Conservation (phyloP, 495 filamentous ascomycete species). For the Umbilicaria muhlenbergii region DNA sequence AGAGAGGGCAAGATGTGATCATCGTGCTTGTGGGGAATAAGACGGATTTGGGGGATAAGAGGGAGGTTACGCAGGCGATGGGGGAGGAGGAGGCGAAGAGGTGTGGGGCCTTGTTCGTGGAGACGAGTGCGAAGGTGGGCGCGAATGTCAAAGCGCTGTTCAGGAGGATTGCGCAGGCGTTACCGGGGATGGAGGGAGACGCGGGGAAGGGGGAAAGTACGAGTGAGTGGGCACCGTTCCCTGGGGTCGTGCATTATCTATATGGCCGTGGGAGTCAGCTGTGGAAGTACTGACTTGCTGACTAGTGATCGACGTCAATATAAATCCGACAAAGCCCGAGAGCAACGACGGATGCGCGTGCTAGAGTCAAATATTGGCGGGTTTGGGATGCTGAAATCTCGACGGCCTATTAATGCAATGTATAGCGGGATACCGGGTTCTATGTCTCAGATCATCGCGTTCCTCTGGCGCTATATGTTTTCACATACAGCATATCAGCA, state of each 20-base stretch:
- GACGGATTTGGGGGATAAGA: slow-evolving; percentile 94
- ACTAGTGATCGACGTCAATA: slow-evolving; percentile 89
- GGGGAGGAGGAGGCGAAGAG: slow-evolving; percentile 98
- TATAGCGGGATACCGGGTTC: slow-evolving; percentile 2
- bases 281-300: not conserved
- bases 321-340: slow-evolving; percentile 52
- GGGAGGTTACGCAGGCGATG: slow-evolving; percentile 85
- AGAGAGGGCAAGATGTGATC: slow-evolving; percentile 94
- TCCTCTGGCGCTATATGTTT: no score
- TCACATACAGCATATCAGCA: no score
- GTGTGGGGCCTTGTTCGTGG: slow-evolving; percentile 93
- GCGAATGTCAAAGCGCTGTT: slow-evolving; percentile 97
- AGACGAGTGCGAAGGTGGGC: slow-evolving; percentile 94
- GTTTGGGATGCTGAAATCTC: no score
- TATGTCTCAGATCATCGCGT: not conserved
- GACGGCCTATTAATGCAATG: no score
- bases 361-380: slow-evolving; percentile 21
- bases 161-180: slow-evolving; percentile 89
- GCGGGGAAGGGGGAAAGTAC: slow-evolving; percentile 49
- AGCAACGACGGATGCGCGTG: slow-evolving; percentile 73
- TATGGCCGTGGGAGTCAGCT: no score
- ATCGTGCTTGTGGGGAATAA: slow-evolving; percentile 98
- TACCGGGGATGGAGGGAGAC: slow-evolving; percentile 92
- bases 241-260: not conserved
- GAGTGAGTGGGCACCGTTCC: slow-evolving; percentile 26